These are phyloP conservation scores for Chlamydomonas eustigma DNA, from an alignment of 139 green algal genomes.

Conservation along the genomic window DNA sequence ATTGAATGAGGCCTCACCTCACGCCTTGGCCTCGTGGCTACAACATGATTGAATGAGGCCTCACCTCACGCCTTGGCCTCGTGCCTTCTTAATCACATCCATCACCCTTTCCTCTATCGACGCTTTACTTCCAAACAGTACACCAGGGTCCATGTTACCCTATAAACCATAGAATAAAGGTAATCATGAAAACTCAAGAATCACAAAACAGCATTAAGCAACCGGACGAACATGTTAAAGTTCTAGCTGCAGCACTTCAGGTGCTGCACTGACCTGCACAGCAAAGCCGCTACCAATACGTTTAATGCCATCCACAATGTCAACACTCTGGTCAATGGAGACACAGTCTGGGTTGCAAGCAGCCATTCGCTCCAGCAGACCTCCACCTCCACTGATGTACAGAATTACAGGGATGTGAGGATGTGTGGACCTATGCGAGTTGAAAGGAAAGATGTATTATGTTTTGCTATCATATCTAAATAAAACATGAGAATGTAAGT, in stretches of 20 bases:
- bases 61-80: conserved; percentile 44
- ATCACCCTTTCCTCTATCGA: conserved; percentile 74
- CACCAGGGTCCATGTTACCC: conserved; percentile 91
- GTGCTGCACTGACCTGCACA: conserved; percentile 64
- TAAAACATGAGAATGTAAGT: no score
- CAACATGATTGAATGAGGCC: no score
- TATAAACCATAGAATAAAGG: no score
- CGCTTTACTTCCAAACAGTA: conserved; percentile 81
- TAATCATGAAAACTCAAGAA: not conserved
- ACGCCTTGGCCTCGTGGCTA: no score
- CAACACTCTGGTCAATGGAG: conserved; percentile 82
- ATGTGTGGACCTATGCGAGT: conserved; percentile 36
- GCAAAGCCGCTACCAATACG: conserved; percentile 75
- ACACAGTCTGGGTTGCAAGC: conserved; percentile 77
- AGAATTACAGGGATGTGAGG: conserved; percentile 90
- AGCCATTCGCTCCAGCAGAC: conserved; percentile 92
- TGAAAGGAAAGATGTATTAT: no score
- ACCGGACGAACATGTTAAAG: no score
- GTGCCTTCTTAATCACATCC: conserved; percentile 65
- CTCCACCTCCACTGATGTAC: conserved; percentile 82
- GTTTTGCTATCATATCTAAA: no score
- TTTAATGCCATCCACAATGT: conserved; percentile 78
- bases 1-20: no score
- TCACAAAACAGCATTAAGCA: not conserved
- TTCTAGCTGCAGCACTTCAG: no score